Base-by-base conservation (phyloP, 805 yeast genomes). In the Yarrowia sp. region DNA sequence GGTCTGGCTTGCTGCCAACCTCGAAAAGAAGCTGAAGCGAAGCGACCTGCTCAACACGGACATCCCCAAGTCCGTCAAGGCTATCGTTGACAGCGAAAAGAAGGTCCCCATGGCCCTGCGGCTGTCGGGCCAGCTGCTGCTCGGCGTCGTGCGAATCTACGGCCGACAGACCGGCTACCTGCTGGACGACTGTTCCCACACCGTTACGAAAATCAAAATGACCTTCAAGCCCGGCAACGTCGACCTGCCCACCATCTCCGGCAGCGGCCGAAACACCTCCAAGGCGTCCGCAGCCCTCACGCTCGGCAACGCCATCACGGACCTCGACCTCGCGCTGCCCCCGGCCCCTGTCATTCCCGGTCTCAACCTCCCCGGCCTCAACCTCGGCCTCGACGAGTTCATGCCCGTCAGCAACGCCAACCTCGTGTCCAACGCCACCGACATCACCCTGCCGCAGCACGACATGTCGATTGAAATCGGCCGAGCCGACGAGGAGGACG, bases 1-100 rank as follows among this genome's bases (percentile, higher is more conserved):
- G 68, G 92, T 91, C 9, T 92, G 97, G 97, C 80, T 92, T 52
- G 97, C 97, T 10, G 93, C 97, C 21, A 92, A 90, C 72, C 82
- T 92, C 76, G 96, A 92, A 70, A 84, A 85, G 70, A 87, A 86
- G 69, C 81, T 90, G 35, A 82, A 92, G 46, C 87, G 88, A 70
- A 84, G 83, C 62, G 93, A 89, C 72, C 79, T 87, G 49, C 78
- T 90, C 56, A 86, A 83, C 70, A 87, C 97, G 14, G 83, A 89
- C 70, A 86, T 92, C 66, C 73, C 82, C 14, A 82, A 85, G 66
- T 87, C 92, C 17, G 83, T 88, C 30, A 79, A 81, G 67, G 91
- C 89, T 22, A 85, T 89, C 69, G 85, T 83, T 44, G 77, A 76
- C 58, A 80, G 77, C 32, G 75, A 83, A 5, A 69, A 70, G 66